These are phyloP conservation scores for Diaporthe australafricana DNA, from an alignment of 2,329 filamentous ascomycete genomes.

Conservation along the genomic window DNA sequence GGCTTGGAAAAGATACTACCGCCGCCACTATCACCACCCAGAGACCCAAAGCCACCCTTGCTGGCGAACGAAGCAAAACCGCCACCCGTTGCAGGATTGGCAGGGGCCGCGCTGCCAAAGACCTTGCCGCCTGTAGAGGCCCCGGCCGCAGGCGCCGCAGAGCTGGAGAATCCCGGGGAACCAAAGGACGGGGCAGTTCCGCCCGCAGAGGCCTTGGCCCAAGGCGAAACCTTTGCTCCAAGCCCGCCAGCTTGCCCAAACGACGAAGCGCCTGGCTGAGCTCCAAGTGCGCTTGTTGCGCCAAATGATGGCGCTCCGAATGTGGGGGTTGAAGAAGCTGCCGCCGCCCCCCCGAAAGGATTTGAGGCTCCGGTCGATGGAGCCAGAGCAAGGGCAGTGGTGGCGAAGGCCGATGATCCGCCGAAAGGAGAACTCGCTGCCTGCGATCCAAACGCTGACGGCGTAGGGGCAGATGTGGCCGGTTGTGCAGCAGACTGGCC, in stretches of 20 bases:
- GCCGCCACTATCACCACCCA: conserved; percentile 51
- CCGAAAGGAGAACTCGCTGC: conserved; percentile 38
- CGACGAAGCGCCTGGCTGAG: conserved; percentile 48
- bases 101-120: conserved; percentile 50
- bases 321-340: conserved; percentile 39
- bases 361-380: conserved; percentile 49
- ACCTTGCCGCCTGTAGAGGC: conserved; percentile 46
- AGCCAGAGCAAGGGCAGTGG: conserved; percentile 44
- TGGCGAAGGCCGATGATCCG: conserved; percentile 57
- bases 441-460: conserved; percentile 47
- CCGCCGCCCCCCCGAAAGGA: conserved; percentile 52
- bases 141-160: conserved; percentile 49
- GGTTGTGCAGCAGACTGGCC: conserved; percentile 49
- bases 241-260: conserved; percentile 63
- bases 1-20: conserved; percentile 57
- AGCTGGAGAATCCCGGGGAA: conserved; percentile 60
- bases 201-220: conserved; percentile 56
- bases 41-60: conserved; percentile 66
- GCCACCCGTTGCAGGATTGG: conserved; percentile 46
- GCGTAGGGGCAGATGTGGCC: conserved; percentile 47
- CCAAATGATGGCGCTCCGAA: conserved; percentile 52
- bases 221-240: conserved; percentile 65
- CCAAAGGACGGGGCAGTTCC: conserved; percentile 62
- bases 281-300: conserved; percentile 46
- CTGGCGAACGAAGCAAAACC: conserved; percentile 67